Evolutionary conservation across 2,329 filamentous ascomycete species (phyloP), one percentile per base, ranked within the genome.

Genomic region (Remersonia thermophila): DNA sequence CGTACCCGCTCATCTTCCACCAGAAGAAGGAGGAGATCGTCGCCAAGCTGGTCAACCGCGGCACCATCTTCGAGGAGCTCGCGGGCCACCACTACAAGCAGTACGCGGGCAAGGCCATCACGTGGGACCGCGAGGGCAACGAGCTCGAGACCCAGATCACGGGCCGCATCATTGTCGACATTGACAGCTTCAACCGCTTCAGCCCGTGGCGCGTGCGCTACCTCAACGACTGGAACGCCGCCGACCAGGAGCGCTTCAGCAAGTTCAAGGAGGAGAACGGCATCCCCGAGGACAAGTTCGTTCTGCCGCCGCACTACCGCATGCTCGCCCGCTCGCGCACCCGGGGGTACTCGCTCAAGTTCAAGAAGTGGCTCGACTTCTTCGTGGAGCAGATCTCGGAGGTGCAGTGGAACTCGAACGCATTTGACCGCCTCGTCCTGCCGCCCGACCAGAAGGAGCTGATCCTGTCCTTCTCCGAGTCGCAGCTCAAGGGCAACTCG

Each of bases 371-470:
- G 64, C 58, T 65, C 41, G 63, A 66, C 39, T 68, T 69, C 42
- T 66, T 57, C 42, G 54, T 71, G 32, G 63, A 68, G 30, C 49
- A 60, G 10, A 53, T 69, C 4, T 39, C 41, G 2, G 59, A 65
- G 25, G 63, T 71, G 32, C 41, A 54, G 27, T 73, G 67, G 61
- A 66, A 68, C 43, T 56, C 57, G 5, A 50, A 59, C 25, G 67
- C 66, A 7, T 73, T 72, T 36, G 51, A 59, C 27, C 61, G 56
- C 3, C 62, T 72, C 3, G 67, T 71, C 8, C 56, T 72, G 16
- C 62, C 64, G 1, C 45, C 58, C 1, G 63, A 63, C 18, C 59
- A 68, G 36, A 72, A 72, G 50, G 63, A 69, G 27, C 55, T 72
- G 8, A 62, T 71, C 43, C 56, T 63, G 6, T 63, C 65, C 2